A percentile compares a stretch with the other conserved stretches of the same genome.
Conservation (phyloP, 1,139 yeast species). For the Diutina siamensis region DNA sequence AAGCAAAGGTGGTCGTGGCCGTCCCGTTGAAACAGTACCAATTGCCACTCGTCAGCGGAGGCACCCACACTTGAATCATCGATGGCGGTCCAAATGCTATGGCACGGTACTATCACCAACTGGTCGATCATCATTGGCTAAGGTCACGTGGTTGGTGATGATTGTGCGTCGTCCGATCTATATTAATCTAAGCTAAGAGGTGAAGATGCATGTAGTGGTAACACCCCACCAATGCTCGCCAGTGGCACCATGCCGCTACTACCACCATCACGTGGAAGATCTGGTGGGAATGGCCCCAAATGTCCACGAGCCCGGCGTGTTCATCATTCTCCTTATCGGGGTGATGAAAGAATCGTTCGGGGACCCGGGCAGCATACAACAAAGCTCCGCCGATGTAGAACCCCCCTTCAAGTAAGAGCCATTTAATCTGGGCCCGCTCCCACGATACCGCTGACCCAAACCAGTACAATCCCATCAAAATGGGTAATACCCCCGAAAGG, state of each 20-base stretch:
- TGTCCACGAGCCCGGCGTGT: conserved; percentile 37
- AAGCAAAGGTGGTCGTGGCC: conserved; percentile 61
- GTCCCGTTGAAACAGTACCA: conserved; percentile 56
- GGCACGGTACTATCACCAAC: conserved; percentile 55
- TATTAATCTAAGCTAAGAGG: neutral
- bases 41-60: conserved; percentile 41
- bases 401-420: conserved; percentile 59
- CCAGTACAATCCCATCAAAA: conserved; percentile 34
- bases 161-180: no score
- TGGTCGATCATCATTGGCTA: conserved; percentile 1
- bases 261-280: conserved; percentile 78
- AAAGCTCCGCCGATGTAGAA: conserved; percentile 72
- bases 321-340: conserved; percentile 15
- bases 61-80: conserved; percentile 24
- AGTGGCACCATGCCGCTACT: conserved; percentile 68
- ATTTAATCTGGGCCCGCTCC: conserved; percentile 42
- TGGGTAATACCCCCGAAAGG: conserved; percentile 64
- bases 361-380: conserved; percentile 66
- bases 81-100: conserved; percentile 46
- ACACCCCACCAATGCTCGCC: conserved; percentile 43
- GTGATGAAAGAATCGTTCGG: conserved; percentile 65
- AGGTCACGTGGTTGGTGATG: no score
- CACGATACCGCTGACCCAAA: conserved; percentile 31
- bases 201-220: conserved; percentile 2
- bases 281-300: conserved; percentile 81